A percentile compares a stretch with the other conserved stretches of the same genome.
phyloP scores from a whole-genome alignment of 345 rosid genomes.

The Corchorus capsularis region DNA sequence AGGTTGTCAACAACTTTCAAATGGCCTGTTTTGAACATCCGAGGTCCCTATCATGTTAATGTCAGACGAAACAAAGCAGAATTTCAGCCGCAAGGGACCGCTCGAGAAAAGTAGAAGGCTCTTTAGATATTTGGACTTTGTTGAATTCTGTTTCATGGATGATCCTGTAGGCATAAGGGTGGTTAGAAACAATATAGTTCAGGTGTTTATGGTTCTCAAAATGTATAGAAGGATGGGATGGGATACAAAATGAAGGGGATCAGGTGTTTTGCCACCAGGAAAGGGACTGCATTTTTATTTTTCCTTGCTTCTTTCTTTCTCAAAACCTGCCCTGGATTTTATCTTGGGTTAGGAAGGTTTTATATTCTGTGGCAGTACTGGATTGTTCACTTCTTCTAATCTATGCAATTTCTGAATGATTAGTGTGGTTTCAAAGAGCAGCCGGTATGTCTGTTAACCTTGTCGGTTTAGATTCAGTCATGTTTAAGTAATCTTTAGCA shows the following conservation, averaged over 20 bases:
- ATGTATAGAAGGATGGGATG: slow-evolving; percentile 35
- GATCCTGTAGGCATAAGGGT: slow-evolving; percentile 7
- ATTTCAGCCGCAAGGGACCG: not conserved
- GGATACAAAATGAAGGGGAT: slow-evolving; percentile 25
- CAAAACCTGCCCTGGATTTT: not conserved
- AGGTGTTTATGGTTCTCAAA: slow-evolving; percentile 17
- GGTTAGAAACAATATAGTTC: slow-evolving; percentile 19
- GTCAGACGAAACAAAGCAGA: not conserved
- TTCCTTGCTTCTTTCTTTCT: not conserved
- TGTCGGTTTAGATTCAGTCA: too few relatives aligned
- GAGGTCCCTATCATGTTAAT: not conserved
- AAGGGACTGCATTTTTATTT: not conserved
- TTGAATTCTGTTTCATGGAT: slow-evolving; percentile 12
- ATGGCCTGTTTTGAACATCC: not conserved
- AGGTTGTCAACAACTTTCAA: slow-evolving; percentile 14
- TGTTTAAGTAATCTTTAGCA: too few relatives aligned
- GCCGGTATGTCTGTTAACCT: too few relatives aligned
- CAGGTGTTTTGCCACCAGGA: slow-evolving; percentile 13
- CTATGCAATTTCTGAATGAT: not conserved
- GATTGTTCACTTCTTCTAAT: not conserved
- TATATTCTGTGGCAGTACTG: not conserved
- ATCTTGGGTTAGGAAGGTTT: not conserved
- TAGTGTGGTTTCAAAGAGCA: not conserved
- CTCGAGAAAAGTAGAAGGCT: not conserved
- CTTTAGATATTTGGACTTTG: not conserved